phyloP scores from a whole-genome alignment of 1,284 basidiomycete genomes.

The Apiotrichum veenhuisii region DNA sequence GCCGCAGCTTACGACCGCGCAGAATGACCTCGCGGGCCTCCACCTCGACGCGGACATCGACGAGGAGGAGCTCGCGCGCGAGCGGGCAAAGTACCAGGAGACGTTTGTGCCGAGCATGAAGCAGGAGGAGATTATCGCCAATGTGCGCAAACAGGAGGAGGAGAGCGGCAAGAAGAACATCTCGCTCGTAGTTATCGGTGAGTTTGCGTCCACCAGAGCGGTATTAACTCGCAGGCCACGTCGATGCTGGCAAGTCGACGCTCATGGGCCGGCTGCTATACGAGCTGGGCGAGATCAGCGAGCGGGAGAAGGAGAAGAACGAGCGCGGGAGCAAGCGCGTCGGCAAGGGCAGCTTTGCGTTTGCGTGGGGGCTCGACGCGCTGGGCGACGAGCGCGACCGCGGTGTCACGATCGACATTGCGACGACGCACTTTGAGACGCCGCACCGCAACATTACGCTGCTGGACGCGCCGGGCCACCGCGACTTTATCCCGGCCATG shows the following conservation, averaged over 20 bases:
- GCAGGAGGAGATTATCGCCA: constrained; percentile 78
- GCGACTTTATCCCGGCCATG: constrained; percentile 99
- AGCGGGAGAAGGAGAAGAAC: constrained; percentile 77
- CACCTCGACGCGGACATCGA: constrained; percentile 57
- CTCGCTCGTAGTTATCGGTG: constrained; percentile 90
- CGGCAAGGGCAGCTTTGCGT: constrained; percentile 92
- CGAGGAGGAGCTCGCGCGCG: constrained; percentile 49
- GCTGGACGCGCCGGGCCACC: constrained; percentile 93
- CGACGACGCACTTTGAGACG: constrained; percentile 75
- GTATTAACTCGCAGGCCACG: constrained; percentile 65
- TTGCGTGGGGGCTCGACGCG: constrained; percentile 96
- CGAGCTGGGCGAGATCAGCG: constrained; percentile 81
- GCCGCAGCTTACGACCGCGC: constrained; percentile 7
- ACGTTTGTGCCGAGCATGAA: constrained; percentile 65
- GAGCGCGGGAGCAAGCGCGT: constrained; percentile 85
- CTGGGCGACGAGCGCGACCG: constrained; percentile 88
- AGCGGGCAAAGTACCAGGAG: constrained; percentile 54
- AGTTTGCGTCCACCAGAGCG: constrained; percentile 30
- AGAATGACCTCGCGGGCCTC: constrained; percentile 64
- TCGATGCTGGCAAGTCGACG: constrained; percentile 98
- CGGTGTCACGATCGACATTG: constrained; percentile 97
- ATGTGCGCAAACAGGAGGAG: constrained; percentile 63
- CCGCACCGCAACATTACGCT: constrained; percentile 78
- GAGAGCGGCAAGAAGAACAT: constrained; percentile 64
- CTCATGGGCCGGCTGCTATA: constrained; percentile 92